Evolutionary conservation across 169 alveolate genomes (phyloP).

Genomic region (Perkinsus marinus): DNA sequence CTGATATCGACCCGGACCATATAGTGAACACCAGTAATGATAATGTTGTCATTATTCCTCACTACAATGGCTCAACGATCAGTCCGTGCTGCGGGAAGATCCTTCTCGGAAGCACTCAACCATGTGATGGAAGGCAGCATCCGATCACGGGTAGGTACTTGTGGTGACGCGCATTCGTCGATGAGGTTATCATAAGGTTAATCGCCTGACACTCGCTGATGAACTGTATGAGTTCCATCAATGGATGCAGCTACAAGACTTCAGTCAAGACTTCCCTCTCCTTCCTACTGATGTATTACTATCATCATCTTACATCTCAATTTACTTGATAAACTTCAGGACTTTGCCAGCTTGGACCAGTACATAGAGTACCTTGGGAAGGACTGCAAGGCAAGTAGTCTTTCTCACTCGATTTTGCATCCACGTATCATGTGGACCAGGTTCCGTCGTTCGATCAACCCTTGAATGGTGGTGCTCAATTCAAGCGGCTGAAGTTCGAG

Average conservation of each 20-base stretch:
- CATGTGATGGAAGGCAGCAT: background rate
- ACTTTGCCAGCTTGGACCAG: background rate
- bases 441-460: background rate
- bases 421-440: background rate
- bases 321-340: background rate
- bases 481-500: background rate
- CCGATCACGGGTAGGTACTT: background rate
- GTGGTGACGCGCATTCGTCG: background rate
- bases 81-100: background rate
- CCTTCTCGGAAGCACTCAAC: background rate
- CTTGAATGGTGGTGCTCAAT: slow-evolving; percentile 1
- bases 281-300: background rate
- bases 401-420: background rate
- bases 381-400: background rate
- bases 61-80: background rate
- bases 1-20: background rate
- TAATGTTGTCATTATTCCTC: background rate
- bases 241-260: background rate
- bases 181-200: background rate
- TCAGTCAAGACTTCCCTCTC: background rate
- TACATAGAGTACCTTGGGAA: background rate
- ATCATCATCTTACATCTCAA: background rate
- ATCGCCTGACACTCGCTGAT: background rate
- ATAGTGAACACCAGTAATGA: background rate
- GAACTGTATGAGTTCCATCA: background rate